Evolutionary conservation across 1,139 yeast genomes (phyloP), one percentile per base, ranked within the genome.

Genomic region (Magnusiomyces sp.): DNA sequence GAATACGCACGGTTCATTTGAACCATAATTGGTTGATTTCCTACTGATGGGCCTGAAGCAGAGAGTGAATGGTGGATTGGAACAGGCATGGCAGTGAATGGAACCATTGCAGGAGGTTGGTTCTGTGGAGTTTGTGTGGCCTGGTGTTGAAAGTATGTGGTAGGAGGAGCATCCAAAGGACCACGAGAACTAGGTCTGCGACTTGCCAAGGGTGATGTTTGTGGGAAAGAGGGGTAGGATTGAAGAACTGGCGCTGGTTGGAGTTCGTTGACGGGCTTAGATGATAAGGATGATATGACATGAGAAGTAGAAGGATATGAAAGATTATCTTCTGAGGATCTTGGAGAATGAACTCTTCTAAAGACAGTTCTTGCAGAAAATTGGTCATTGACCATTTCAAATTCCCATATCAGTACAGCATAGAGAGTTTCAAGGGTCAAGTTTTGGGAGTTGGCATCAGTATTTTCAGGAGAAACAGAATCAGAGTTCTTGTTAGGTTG

Each of bases 281-380:
- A 5, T 34, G 38, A 5, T 34, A 17, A 9, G 10, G 38, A 34
- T 14, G 10, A 39, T 34, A 27, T 50, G 43, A 29, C 43, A 40
- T 13, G 45, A 32, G 34, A 46, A 40, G 6, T 42, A 48, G 1
- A 46, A 34, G 9, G 43, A 16, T 13, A 48, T 16, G 14, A 34
- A 17, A 34, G n/a, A n/a, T n/a, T n/a, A 38, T 14, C 7, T 13
- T 38, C 32, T 33, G 7, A 31, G 10, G 43, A 43, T 17, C 32
- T 43, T 17, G 47, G 50, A 16, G 49, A 42, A 14, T 33, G 40
- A 20, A 51, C 43, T 39, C 46, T 55, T 31, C 69, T 55, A 59
- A 67, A 67, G 11, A 66, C 58, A 1, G 70, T 66, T 13, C 69
- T 60, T 11, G 70, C 69, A 2, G 65, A 58, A 52, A 65, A 66